Evolutionary conservation across 805 yeast genomes (phyloP).

Genomic region (Saccharomycopsis synnaedendra): DNA sequence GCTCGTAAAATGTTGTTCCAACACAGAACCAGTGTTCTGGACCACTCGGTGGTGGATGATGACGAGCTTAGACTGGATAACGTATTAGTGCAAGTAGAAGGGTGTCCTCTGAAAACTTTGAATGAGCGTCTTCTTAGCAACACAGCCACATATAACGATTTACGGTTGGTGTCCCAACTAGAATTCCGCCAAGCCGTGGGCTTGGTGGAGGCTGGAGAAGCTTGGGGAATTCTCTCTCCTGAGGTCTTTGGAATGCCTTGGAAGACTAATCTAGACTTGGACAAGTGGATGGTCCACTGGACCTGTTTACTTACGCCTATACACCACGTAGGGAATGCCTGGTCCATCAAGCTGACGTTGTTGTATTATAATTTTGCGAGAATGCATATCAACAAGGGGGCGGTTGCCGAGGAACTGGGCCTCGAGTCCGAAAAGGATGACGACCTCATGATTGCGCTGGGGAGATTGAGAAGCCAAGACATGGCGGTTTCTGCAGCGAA

Average conservation of each 20-base stretch:
- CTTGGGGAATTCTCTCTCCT: conserved; percentile 52
- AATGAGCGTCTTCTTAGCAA: conserved; percentile 17
- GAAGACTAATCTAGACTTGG: conserved; percentile 52
- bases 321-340: conserved; percentile 32
- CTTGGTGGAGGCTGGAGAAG: conserved; percentile 43
- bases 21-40: conserved; percentile 3
- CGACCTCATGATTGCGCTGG: neutral
- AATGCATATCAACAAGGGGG: conserved; percentile 46
- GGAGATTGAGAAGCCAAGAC: conserved; percentile 19
- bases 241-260: conserved; percentile 58
- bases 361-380: conserved; percentile 66
- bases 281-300: conserved; percentile 77
- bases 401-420: neutral
- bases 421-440: neutral
- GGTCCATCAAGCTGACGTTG: conserved; percentile 63
- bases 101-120: conserved; percentile 6
- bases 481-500: conserved; percentile 55
- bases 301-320: conserved; percentile 55
- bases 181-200: conserved; percentile 58
- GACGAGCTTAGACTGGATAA: conserved; percentile 1
- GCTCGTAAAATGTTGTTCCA: conserved; percentile 31
- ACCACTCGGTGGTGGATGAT: neutral
- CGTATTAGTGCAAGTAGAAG: conserved; percentile 17
- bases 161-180: conserved; percentile 55
- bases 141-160: conserved; percentile 28